These are phyloP conservation scores for Diaporthe australafricana DNA, from an alignment of 2,329 filamentous ascomycete species.

Conservation along the genomic window DNA sequence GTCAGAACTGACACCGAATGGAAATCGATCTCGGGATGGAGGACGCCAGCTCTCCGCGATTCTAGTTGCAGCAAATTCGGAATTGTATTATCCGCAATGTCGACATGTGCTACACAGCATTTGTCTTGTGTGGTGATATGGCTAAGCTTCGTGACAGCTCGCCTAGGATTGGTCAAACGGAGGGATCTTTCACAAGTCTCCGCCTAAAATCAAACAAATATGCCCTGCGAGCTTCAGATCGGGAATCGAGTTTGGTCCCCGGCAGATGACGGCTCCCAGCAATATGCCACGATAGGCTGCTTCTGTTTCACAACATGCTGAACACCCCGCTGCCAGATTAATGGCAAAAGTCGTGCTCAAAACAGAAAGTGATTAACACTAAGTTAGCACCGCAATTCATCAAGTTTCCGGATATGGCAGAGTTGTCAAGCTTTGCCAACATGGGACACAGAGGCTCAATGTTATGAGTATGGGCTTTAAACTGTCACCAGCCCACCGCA, in stretches of 20 bases:
- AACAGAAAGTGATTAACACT: neutral
- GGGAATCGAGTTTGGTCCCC: neutral
- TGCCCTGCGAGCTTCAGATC: neutral
- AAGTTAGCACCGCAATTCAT: neutral
- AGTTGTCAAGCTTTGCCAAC: neutral
- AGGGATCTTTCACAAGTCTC: neutral
- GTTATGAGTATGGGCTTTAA: neutral
- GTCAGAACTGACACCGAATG: too few relatives aligned
- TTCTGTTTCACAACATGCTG: neutral
- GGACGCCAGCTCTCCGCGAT: too few relatives aligned
- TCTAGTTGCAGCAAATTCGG: neutral
- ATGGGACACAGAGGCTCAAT: neutral
- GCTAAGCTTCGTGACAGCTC: neutral
- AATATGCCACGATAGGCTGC: neutral
- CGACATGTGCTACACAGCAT: neutral
- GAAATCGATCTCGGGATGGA: too few relatives aligned
- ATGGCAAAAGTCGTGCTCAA: neutral
- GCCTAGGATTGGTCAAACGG: neutral
- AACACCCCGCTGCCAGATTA: neutral
- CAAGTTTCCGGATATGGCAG: neutral
- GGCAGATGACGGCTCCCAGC: neutral
- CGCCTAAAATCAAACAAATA: neutral
- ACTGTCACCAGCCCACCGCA: neutral
- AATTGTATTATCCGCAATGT: neutral
- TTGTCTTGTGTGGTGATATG: neutral